A percentile compares a stretch with the other conserved stretches of the same genome.
These are phyloP conservation scores for Coleophoma crateriformis DNA, from an alignment of 2,329 filamentous ascomycete species.

Conservation along the genomic window DNA sequence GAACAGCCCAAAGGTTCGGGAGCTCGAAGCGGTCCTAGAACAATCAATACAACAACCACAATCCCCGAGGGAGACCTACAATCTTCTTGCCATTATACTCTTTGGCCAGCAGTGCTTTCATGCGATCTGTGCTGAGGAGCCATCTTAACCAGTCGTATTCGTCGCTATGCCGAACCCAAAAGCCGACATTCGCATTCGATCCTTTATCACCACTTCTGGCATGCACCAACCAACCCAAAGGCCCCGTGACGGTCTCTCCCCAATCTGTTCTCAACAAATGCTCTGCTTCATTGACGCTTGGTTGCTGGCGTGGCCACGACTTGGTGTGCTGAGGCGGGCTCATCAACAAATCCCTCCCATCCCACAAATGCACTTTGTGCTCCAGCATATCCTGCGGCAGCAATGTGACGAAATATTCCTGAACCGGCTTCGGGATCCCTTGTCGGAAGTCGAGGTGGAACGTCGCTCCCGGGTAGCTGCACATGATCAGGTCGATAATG, in stretches of 20 bases:
- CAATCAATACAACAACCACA: neutral
- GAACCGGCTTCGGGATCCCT: constrained; percentile 25
- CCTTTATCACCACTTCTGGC: constrained; percentile 29
- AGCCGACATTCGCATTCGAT: constrained; percentile 29
- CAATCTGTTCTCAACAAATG: neutral
- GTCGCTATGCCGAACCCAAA: constrained; percentile 31
- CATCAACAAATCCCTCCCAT: constrained; percentile 13
- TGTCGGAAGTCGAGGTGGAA: constrained; percentile 31
- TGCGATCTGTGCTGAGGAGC: constrained; percentile 11
- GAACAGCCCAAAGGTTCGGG: constrained; percentile 13
- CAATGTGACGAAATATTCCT: constrained; percentile 19
- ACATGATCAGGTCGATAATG: constrained; percentile 34
- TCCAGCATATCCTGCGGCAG: constrained; percentile 14
- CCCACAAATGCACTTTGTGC: constrained; percentile 12
- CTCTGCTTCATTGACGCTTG: neutral
- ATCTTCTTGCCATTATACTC: constrained; percentile 22
- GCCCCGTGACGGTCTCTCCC: constrained; percentile 5
- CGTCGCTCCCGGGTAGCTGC: constrained; percentile 34
- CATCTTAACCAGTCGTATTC: constrained; percentile 32
- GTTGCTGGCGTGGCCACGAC: constrained; percentile 4
- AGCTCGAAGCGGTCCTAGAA: constrained; percentile 17
- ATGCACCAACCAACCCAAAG: constrained; percentile 7
- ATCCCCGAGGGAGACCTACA: constrained; percentile 1
- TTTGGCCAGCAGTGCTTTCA: constrained; percentile 14
- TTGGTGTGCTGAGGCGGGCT: constrained; percentile 1